A percentile compares a stretch with the other conserved stretches of the same genome.
Conservation (phyloP, 2,329 filamentous ascomycete species). For the Aureobasidium lini region DNA sequence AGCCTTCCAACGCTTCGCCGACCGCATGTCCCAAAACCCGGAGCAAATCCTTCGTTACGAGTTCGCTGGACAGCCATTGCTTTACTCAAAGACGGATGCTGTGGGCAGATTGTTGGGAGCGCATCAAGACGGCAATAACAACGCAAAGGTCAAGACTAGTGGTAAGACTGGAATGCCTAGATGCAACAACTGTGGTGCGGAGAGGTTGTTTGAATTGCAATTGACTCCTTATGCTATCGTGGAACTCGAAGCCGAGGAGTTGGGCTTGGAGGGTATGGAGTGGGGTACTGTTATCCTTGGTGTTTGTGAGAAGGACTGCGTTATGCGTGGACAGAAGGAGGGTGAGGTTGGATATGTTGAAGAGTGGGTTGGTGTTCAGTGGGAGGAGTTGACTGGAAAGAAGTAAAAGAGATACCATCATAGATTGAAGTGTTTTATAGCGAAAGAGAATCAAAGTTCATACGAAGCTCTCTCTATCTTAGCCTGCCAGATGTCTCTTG, state of each 20-base stretch:
- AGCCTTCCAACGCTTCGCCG: constrained; percentile 46
- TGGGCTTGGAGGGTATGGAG: constrained; percentile 76
- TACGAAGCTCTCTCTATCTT: too few species aligned
- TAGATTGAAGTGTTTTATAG: not conserved
- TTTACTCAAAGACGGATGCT: constrained; percentile 72
- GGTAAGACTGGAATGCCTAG: constrained; percentile 53
- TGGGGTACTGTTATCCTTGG: constrained; percentile 91
- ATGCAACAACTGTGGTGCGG: constrained; percentile 67
- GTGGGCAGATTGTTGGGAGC: constrained; percentile 58
- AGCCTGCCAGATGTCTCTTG: too few species aligned
- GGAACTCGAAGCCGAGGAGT: constrained; percentile 71
- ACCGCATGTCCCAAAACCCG: constrained; percentile 42
- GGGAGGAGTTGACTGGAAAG: constrained; percentile 61
- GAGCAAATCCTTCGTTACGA: constrained; percentile 46
- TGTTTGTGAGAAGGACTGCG: constrained; percentile 76
- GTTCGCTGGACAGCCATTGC: constrained; percentile 46
- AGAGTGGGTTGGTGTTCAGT: constrained; percentile 97
- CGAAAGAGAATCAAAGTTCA: too few species aligned
- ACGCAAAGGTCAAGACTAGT: constrained; percentile 26
- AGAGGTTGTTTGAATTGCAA: constrained; percentile 83
- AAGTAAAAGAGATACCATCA: constrained; percentile 7
- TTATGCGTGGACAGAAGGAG: constrained; percentile 47
- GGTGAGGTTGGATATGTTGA: constrained; percentile 73
- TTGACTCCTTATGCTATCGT: constrained; percentile 84
- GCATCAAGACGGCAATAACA: constrained; percentile 18